Base-by-base conservation (phyloP, 2,329 filamentous ascomycete species). In the Esteya vermicola region DNA sequence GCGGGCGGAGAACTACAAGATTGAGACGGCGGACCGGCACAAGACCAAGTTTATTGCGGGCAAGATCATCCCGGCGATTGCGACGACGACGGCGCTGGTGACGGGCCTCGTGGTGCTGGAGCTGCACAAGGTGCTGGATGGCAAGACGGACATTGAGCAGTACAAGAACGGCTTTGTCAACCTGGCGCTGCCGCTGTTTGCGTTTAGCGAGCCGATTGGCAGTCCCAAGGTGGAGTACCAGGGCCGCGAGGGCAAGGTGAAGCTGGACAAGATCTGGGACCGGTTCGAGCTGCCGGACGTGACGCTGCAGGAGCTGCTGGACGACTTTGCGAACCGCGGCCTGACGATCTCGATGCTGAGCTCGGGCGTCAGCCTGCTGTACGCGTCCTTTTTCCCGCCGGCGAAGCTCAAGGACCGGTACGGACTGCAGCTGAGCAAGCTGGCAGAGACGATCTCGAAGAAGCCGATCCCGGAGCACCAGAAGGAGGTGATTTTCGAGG, bases 91-190 rank as follows among this genome's bases (percentile, higher is more conserved):
- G 3, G 89, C 91, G 4, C 68, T 98, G 43, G 89, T 96, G 12
- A 98, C 91, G 3, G 91, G 91, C 43, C 70, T 98, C 34, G 86
- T 98, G 39, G 73, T 93, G 14, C 66, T 98, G 34, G 91, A 98
- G 65, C 65, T 96, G 36, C 95, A 85, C 78, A 98, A 98, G 75
- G 75, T 98, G 47, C 70, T 98, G 34, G 91, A 96, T 54, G 89
- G 86, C 55, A 95, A 98, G 70, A 75, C 72, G n/a, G 85, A 96
- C 51, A 81, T 95, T 48, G 91, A 96, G 64, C 84, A 96, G 62
- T 98, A 93, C 78, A 96, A 96, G 75, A 98, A 98, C 56, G 91
- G 91, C 14, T 98, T 98, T 61, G 72, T 96, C 63, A 98, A 98
- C 64, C 65, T 98, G 50, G 91, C 91, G 2, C 66, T 98, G 47